Evolutionary conservation across 768 basidiomycete genomes (phyloP), one percentile per base, ranked within the genome.

Genomic region (Dentipellis sp.): DNA sequence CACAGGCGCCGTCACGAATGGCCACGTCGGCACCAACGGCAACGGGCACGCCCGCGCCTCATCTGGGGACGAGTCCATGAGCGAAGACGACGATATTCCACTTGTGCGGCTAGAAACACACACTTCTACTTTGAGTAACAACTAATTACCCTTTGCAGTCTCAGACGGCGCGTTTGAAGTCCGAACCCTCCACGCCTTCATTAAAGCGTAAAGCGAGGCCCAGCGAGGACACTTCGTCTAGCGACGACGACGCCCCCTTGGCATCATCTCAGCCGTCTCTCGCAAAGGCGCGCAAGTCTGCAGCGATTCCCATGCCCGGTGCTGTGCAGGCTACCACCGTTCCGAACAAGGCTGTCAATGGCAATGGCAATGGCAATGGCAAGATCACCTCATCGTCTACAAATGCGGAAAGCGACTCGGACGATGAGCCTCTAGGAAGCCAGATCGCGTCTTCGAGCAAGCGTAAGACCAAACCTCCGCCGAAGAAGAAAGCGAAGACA

Each of bases 241-340:
- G 76, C 57, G 74, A 73, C 19, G 78, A 79, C 14, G 75, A 82
- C 52, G 86, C 83, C 29, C 86, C 89, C 55, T 74, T 73, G 16
- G 86, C 86, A 50, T 85, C 86, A 23, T 87, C 88, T 39, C 86
- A 86, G 50, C 84, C 86, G 23, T 87, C 88, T 39, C 86, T 86
- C 17, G 75, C 72, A 4, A 89, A 88, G 69, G 71, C 70, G 55
- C 56, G 65, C 16, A 66, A 66, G 22, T 68, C 76, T 45, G 68
- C 71, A 47, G 67, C 71, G 4, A 67, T 72, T n/a, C 64, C 71
- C 38, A 75, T 72, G 69, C 71, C 72, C 19, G 75, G 77, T 37
- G 72, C 71, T 38, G 67, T 72, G 34, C 65, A 69, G 52, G 69
- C 73, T 23, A 72, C 75, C 17, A 72, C 74, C 2, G 67, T 65